These are phyloP conservation scores for Lasiodiplodia sp. DNA, from an alignment of 2,329 filamentous ascomycete species.

Conservation along the genomic window DNA sequence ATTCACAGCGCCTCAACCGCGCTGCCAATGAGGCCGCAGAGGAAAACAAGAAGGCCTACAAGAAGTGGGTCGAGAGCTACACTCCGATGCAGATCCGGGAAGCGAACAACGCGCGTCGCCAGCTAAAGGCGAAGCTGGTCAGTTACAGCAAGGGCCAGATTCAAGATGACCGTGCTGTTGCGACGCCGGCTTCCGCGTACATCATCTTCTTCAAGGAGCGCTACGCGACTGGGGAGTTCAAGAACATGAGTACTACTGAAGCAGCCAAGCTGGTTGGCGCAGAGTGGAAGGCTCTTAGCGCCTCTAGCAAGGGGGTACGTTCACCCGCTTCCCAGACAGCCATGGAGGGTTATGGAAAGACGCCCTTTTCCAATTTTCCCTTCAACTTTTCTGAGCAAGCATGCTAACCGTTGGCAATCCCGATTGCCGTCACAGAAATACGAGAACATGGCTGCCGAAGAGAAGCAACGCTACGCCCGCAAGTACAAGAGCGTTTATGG, in stretches of 20 bases:
- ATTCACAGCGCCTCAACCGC: conserved; percentile 60
- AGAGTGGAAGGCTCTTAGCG: conserved; percentile 59
- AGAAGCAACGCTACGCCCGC: conserved; percentile 37
- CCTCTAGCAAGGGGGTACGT: conserved; percentile 57
- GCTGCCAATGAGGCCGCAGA: conserved; percentile 56
- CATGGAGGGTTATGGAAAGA: not conserved
- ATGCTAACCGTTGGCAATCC: conserved; percentile 33
- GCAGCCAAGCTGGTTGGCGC: conserved; percentile 47
- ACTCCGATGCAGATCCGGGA: conserved; percentile 64
- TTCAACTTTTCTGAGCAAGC: conserved; percentile 6
- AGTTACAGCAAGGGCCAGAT: conserved; percentile 42
- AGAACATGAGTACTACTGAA: conserved; percentile 53
- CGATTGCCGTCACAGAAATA: conserved; percentile 37
- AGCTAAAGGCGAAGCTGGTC: conserved; percentile 37
- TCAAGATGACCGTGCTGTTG: conserved; percentile 62
- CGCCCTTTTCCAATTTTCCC: not conserved
- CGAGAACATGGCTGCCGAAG: conserved; percentile 38
- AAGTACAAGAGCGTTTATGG: conserved; percentile 43
- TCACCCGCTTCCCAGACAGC: not conserved
- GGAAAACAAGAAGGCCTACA: conserved; percentile 53
- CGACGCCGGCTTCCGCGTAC: conserved; percentile 50
- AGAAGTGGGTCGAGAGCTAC: conserved; percentile 62
- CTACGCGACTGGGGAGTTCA: conserved; percentile 57
- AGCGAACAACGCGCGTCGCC: conserved; percentile 65
- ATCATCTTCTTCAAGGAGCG: conserved; percentile 56